Evolutionary conservation across 306 rosid species (phyloP), one percentile per base, ranked within the genome.

Genomic region (Dalbergia cochinchinensis): DNA sequence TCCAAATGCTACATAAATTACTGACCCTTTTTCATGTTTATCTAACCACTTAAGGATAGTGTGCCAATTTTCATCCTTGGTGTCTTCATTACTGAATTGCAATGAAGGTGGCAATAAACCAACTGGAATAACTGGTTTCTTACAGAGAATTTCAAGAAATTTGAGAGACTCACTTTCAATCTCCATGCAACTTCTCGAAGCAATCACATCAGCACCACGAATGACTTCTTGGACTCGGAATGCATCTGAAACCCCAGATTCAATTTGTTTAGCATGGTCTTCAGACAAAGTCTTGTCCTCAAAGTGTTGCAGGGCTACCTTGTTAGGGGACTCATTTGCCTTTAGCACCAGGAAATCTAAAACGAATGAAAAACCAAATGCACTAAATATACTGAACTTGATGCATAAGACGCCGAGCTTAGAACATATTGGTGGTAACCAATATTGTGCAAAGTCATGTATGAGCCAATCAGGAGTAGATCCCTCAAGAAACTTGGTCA

Each of bases 381-480:
- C 39, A 19, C 39, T 22, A 3, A 1, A 48, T 14, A 15, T 34
- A 3, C 0, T 0, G 63, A 62, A 76, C 0, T 4, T 6, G 48
- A 65, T 51, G 42, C 10, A 34, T 34, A 45, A 47, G 63, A 76
- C 35, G 47, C 72, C 72, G 0, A 76, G 71, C 8, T 31, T 62
- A 11, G 47, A n/a, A 9, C 48, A 33, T 0, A 63, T 63, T 61
- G 61, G 48, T 26, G 71, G 62, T 12, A 76, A n/a, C 80, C 80
- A 76, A 42, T 62, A 22, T 5, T 50, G 63, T 10, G 22, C 39
- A 61, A 76, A 44, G 71, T 63, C 80, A 5, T 76, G 16, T 5
- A 76, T 76, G 18, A 76, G 65, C 62, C 80, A 76, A 76, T 76
- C 71, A n/a, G 80, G 80, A 1, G 13, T 15, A 6, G 62, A 26